Conservation (phyloP, 345 rosid species). For the Gynandropsis gynandra region DNA sequence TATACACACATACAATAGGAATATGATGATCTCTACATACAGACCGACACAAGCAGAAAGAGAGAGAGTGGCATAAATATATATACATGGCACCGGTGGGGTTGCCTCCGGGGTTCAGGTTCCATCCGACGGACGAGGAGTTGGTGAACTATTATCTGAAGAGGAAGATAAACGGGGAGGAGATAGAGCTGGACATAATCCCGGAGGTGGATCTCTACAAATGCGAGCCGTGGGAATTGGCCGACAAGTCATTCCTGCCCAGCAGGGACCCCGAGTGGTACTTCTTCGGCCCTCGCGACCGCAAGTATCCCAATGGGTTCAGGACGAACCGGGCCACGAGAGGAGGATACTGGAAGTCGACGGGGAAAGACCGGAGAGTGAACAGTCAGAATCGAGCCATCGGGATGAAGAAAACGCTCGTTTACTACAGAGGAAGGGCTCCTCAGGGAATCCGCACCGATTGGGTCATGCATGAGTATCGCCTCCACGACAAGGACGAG, state of each 20-base stretch:
- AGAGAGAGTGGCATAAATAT: slow-evolving; percentile 13
- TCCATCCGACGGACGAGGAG: slow-evolving; percentile 95
- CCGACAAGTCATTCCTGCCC: slow-evolving; percentile 83
- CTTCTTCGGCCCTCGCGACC: slow-evolving; percentile 86
- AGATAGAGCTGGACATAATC: slow-evolving; percentile 88
- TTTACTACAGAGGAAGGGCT: slow-evolving; percentile 82
- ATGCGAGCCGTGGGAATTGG: slow-evolving; percentile 95
- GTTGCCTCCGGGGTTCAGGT: slow-evolving; percentile 90
- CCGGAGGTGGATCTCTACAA: slow-evolving; percentile 98
- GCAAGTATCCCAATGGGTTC: slow-evolving; percentile 86
- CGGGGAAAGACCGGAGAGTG: slow-evolving; percentile 78
- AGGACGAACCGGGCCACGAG: slow-evolving; percentile 83
- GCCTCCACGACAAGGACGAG: slow-evolving; percentile 77
- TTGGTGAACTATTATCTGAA: slow-evolving; percentile 89
- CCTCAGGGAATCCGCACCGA: slow-evolving; percentile 88
- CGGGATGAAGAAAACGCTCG: slow-evolving; percentile 94
- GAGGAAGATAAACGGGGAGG: slow-evolving; percentile 72
- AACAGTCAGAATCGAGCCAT: slow-evolving; percentile 55
- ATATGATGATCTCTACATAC: too few species aligned
- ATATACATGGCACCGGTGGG: slow-evolving; percentile 35
- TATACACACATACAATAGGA: too few species aligned
- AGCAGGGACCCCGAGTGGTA: slow-evolving; percentile 97
- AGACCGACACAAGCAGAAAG: slow-evolving; percentile 1
- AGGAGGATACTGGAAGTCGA: slow-evolving; percentile 92
- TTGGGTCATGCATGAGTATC: slow-evolving; percentile 96